Base-by-base conservation (phyloP, 257 asterid species). In the Sherardia arvensis region DNA sequence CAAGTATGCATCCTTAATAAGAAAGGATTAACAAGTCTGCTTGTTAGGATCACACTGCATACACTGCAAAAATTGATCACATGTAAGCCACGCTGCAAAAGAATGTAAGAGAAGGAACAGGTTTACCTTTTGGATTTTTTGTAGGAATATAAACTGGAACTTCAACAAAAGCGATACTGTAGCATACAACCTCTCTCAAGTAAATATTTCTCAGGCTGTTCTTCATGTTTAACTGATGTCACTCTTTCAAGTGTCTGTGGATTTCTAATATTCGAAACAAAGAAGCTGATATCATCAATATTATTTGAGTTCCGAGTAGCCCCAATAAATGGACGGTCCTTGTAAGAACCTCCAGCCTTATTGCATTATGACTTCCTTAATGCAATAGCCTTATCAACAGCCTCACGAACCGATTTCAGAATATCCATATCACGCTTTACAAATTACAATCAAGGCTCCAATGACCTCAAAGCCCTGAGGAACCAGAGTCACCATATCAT, bases 381-480 rank as follows among this genome's bases (percentile, higher is more conserved):
- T 54, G 49, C 74, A 61, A 67, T 68, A 65, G 74, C 86, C 3
- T 85, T 77, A 57, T 79, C 79, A 71, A 89, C 69, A 26, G 97
- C 96, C 76, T 79, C 74, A 8, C 69, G 53, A 0, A 77, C 95
- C 33, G 70, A 36, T 65, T 62, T 81, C 43, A 76, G 79, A 7
- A 68, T 36, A 70, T 70, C 77, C 22, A 67, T 23, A 15, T 66
- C 84, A 59, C 68, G 67, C 65, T 64, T 82, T 56, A 75, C n/a
- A n/a, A n/a, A n/a, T n/a, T n/a, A n/a, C 80, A 74, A 87, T 71
- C 73, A 87, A 63, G 23, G 87, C 96, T 71, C 98, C 98, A 20
- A 83, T 75, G 21, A 92, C 86, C 71, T 92, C 91, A 61, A 89
- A 84, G 5, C 97, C 98, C 82, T 82, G 81, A 0, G 91, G 96